Evolutionary conservation across 1,284 basidiomycete genomes (phyloP).

Genomic region (Trametes hirsuta): DNA sequence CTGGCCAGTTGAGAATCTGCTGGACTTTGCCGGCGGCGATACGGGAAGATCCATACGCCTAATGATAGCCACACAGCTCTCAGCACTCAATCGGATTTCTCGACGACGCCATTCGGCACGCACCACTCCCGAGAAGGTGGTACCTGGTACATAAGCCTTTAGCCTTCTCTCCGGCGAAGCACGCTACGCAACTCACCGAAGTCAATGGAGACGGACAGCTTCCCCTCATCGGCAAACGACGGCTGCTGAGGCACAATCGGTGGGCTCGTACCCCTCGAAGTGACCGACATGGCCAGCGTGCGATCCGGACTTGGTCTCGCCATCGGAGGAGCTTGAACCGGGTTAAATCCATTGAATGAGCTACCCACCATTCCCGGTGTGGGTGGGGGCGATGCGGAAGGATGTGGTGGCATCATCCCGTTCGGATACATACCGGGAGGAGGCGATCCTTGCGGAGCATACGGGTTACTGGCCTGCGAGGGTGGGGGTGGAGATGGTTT

Average conservation of each 20-base stretch:
- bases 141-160: slow-evolving; percentile 48
- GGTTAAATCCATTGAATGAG: slow-evolving; percentile 4
- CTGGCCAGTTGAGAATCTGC: slow-evolving; percentile 80
- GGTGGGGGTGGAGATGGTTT: slow-evolving; percentile 21
- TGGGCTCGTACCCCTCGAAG: slow-evolving; percentile 22
- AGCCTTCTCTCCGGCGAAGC: slow-evolving; percentile 1
- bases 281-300: slow-evolving; percentile 28
- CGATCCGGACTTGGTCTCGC: slow-evolving; percentile 23
- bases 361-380: slow-evolving; percentile 5
- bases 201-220: slow-evolving; percentile 77
- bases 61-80: slow-evolving; percentile 3
- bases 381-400: slow-evolving; percentile 10
- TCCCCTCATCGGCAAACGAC: slow-evolving; percentile 54
- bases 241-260: slow-evolving; percentile 22
- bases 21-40: slow-evolving; percentile 76
- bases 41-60: slow-evolving; percentile 82
- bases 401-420: slow-evolving; percentile 18
- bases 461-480: slow-evolving; percentile 18
- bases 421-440: slow-evolving; percentile 26
- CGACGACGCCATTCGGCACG: slow-evolving; percentile 34
- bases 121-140: slow-evolving; percentile 83
- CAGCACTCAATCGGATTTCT: slow-evolving; percentile 3
- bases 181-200: slow-evolving; percentile 55
- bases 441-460: slow-evolving; percentile 29
- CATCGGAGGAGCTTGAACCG: slow-evolving; percentile 18